Conservation (phyloP, 306 rosid species). For the Prinsepia uniflora region DNA sequence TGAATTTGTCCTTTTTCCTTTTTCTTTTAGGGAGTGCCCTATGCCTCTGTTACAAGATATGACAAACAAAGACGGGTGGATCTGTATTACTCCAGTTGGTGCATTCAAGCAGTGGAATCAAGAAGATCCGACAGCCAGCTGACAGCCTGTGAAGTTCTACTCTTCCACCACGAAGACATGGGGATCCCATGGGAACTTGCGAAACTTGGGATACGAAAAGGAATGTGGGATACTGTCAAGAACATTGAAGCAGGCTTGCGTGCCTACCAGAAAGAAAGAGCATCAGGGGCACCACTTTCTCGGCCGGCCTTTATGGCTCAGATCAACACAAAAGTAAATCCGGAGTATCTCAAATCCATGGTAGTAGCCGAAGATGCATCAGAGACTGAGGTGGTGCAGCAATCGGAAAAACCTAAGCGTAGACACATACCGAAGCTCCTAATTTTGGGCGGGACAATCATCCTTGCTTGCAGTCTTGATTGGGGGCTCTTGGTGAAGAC, state of each 20-base stretch:
- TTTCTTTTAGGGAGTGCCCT: constrained; percentile 43
- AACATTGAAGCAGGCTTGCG: constrained; percentile 79
- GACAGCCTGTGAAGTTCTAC: constrained; percentile 76
- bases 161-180: constrained; percentile 88
- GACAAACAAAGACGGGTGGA: constrained; percentile 60
- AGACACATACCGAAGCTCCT: constrained; percentile 61
- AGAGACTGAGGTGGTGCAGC: not conserved
- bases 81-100: constrained; percentile 62
- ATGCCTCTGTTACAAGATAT: constrained; percentile 41
- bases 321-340: constrained; percentile 58
- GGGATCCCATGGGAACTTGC: constrained; percentile 94
- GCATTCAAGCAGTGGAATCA: constrained; percentile 76
- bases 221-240: constrained; percentile 90
- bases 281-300: constrained; percentile 51
- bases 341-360: constrained; percentile 47
- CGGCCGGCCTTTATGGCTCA: constrained; percentile 54
- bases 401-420: constrained; percentile 41
- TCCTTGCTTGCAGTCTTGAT: constrained; percentile 74
- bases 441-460: constrained; percentile 66
- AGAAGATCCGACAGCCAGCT: constrained; percentile 44
- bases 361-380: constrained; percentile 31
- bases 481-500: constrained; percentile 73
- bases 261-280: constrained; percentile 54
- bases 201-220: constrained; percentile 77
- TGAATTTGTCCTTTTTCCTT: not conserved